phyloP scores from a whole-genome alignment of 345 rosid species.

The Triadica sebifera region DNA sequence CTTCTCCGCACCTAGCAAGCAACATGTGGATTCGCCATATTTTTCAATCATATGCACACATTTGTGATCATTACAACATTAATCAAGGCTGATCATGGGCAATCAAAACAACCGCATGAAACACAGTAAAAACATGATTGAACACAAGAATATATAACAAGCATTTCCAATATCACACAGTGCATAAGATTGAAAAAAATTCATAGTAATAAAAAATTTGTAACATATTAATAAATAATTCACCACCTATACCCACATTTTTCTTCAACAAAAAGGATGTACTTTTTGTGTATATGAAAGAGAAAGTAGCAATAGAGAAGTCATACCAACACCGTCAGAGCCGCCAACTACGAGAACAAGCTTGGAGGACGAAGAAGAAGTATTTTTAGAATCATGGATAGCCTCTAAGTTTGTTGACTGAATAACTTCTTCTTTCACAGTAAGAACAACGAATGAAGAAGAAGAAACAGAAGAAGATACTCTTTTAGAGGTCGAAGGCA shows the following conservation, averaged over 20 bases:
- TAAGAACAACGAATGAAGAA: slow-evolving; percentile 29
- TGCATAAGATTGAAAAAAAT: neutral
- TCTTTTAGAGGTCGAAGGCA: slow-evolving; percentile 31
- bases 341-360: slow-evolving; percentile 80
- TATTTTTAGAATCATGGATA: slow-evolving; percentile 22
- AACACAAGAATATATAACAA: neutral
- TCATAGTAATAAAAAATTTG: neutral
- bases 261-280: neutral
- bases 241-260: neutral
- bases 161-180: neutral
- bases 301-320: neutral
- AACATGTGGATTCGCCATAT: neutral
- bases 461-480: neutral
- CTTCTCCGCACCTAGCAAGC: neutral
- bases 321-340: slow-evolving; percentile 82
- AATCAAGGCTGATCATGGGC: neutral
- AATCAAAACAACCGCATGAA: neutral
- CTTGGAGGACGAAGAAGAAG: slow-evolving; percentile 58
- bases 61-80: neutral
- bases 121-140: neutral
- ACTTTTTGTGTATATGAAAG: neutral
- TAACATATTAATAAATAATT: neutral
- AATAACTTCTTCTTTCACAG: slow-evolving; percentile 46
- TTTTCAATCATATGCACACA: neutral
- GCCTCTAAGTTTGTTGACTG: slow-evolving; percentile 42